Percentiles rank a stretch among this genome's conserved stretches.
phyloP scores from a whole-genome alignment of 2,329 filamentous ascomycete species.

The Colletotrichum chlorophyti region DNA sequence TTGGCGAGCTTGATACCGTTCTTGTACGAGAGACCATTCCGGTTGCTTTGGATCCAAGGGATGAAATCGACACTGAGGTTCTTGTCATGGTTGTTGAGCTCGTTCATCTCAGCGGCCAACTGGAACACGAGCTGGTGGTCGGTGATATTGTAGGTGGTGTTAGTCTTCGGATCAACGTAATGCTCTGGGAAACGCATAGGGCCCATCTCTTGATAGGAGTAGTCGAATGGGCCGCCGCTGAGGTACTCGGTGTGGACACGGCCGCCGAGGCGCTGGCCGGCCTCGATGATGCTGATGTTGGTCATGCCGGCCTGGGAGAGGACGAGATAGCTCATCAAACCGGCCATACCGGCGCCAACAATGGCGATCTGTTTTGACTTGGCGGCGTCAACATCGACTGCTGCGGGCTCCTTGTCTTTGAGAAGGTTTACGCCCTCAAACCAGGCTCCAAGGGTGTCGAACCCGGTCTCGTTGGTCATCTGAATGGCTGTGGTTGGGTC shows the following conservation, averaged over 20 bases:
- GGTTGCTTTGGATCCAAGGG: constrained; percentile 63
- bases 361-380: constrained; percentile 69
- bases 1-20: constrained; percentile 54
- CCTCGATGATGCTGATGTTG: constrained; percentile 69
- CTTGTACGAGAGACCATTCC: constrained; percentile 60
- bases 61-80: constrained; percentile 65
- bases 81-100: constrained; percentile 58
- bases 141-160: constrained; percentile 63
- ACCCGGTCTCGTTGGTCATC: constrained; percentile 58
- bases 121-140: constrained; percentile 72
- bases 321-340: constrained; percentile 64
- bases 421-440: constrained; percentile 70
- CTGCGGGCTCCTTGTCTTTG: constrained; percentile 57
- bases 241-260: constrained; percentile 70
- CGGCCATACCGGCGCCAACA: constrained; percentile 70
- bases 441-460: constrained; percentile 62
- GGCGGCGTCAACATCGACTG: constrained; percentile 57
- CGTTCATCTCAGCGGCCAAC: constrained; percentile 65
- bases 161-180: constrained; percentile 56
- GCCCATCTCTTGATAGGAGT: constrained; percentile 73
- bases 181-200: constrained; percentile 69
- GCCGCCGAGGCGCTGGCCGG: constrained; percentile 65
- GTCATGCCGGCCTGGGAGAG: constrained; percentile 60
- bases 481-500: constrained; percentile 40
- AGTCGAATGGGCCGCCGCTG: constrained; percentile 63